Percentiles rank a stretch among this genome's conserved stretches.
Evolutionary conservation across 2,329 filamentous ascomycete species (phyloP).

Genomic region (Neofusicoccum umdonicola): DNA sequence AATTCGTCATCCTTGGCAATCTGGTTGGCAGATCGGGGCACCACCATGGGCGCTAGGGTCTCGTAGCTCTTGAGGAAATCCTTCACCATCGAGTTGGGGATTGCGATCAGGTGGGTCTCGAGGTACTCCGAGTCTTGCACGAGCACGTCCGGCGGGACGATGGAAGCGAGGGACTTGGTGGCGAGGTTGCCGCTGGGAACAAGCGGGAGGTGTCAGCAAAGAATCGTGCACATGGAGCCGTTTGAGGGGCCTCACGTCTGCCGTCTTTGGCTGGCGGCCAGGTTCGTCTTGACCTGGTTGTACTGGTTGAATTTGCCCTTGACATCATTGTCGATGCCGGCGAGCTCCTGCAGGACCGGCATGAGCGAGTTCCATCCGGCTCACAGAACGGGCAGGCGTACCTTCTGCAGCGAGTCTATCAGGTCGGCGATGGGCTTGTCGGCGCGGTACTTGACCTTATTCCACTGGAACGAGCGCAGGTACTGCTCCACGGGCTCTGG

Average conservation of each 20-base stretch:
- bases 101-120: constrained; percentile 89
- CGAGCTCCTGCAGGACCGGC: constrained; percentile 64
- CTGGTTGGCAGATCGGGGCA: constrained; percentile 79
- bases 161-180: constrained; percentile 86
- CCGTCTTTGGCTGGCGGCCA: constrained; percentile 77
- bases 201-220: not conserved
- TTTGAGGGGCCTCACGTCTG: constrained; percentile 65
- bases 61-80: constrained; percentile 91
- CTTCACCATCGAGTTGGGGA: constrained; percentile 75
- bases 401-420: constrained; percentile 85
- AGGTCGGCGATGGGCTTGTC: constrained; percentile 88
- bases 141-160: constrained; percentile 72
- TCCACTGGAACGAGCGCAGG: constrained; percentile 86
- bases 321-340: constrained; percentile 92
- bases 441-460: constrained; percentile 93
- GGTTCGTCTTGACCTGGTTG: constrained; percentile 82
- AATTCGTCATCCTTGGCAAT: constrained; percentile 88
- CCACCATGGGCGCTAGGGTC: constrained; percentile 83
- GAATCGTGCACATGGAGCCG: not conserved
- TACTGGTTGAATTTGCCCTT: constrained; percentile 94
- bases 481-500: constrained; percentile 95
- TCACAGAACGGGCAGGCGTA: constrained; percentile 33
- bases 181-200: constrained; percentile 76
- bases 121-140: constrained; percentile 93
- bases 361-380: not conserved